phyloP scores from a whole-genome alignment of 2,329 filamentous ascomycete genomes.

The Eutypa lata region DNA sequence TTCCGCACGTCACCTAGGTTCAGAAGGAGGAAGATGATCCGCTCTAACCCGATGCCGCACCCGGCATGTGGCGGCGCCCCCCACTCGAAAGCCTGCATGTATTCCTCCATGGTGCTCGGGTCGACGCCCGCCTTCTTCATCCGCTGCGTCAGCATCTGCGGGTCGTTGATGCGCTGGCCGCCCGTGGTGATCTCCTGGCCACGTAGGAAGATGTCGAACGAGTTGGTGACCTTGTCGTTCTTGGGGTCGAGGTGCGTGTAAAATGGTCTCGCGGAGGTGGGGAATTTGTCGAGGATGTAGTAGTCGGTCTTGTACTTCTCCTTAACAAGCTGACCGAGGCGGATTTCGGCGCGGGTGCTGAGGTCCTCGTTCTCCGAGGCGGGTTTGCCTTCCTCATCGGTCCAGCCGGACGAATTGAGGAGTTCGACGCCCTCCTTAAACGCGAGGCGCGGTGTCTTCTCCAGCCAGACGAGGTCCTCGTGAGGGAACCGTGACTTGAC shows the following conservation, averaged over 20 bases:
- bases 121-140: slow-evolving; percentile 75
- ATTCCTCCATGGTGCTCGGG: slow-evolving; percentile 83
- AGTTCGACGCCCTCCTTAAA: slow-evolving; percentile 79
- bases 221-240: slow-evolving; percentile 65
- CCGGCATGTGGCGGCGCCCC: slow-evolving; percentile 87
- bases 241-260: slow-evolving; percentile 80
- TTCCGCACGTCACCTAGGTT: slow-evolving; percentile 87
- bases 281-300: slow-evolving; percentile 94
- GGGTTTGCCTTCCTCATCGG: slow-evolving; percentile 70
- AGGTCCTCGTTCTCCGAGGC: slow-evolving; percentile 75
- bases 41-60: slow-evolving; percentile 85
- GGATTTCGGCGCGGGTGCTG: slow-evolving; percentile 81
- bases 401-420: slow-evolving; percentile 74
- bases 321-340: slow-evolving; percentile 78
- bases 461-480: slow-evolving; percentile 81
- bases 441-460: slow-evolving; percentile 76
- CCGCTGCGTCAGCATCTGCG: slow-evolving; percentile 68
- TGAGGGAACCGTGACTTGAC: slow-evolving; percentile 84
- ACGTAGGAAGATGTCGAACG: slow-evolving; percentile 91
- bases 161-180: slow-evolving; percentile 88
- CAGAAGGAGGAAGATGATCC: slow-evolving; percentile 81
- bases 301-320: slow-evolving; percentile 87
- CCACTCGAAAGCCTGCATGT: slow-evolving; percentile 83
- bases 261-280: slow-evolving; percentile 77
- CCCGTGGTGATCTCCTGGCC: slow-evolving; percentile 92